A percentile compares a stretch with the other conserved stretches of the same genome.
These are phyloP conservation scores for Aureobasidium leucospermi DNA, from an alignment of 2,329 filamentous ascomycete genomes.

Conservation along the genomic window DNA sequence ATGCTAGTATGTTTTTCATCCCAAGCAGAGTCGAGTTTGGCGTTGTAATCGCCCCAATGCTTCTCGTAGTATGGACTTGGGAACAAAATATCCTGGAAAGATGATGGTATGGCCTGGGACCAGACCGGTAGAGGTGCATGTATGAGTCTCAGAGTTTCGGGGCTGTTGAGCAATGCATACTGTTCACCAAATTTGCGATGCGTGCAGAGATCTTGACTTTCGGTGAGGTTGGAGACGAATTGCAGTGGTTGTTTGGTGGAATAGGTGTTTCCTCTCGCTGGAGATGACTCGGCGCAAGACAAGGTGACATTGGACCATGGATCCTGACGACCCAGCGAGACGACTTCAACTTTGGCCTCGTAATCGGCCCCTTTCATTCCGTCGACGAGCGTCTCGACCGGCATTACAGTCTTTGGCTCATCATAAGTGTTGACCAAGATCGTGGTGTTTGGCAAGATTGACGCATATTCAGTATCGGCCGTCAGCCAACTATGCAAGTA, in stretches of 20 bases:
- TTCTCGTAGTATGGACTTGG: neutral
- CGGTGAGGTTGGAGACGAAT: neutral
- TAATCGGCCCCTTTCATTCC: neutral
- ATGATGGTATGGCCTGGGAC: neutral
- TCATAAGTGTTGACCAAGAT: neutral
- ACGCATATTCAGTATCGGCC: neutral
- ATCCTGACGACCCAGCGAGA: neutral
- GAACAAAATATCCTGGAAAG: neutral
- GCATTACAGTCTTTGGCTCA: neutral
- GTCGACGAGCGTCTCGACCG: neutral
- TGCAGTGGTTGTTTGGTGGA: constrained; percentile 25
- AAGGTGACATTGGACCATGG: neutral
- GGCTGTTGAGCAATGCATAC: neutral
- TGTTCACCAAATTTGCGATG: neutral
- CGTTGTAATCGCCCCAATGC: neutral
- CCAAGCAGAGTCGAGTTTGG: neutral
- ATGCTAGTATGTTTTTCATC: neutral
- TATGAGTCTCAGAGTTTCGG: neutral
- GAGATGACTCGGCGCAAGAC: neutral
- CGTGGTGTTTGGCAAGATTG: neutral
- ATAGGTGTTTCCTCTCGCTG: constrained; percentile 27
- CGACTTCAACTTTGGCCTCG: no score
- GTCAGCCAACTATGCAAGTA: neutral
- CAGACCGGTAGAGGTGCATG: neutral
- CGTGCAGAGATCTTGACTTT: neutral